Conservation (phyloP, 768 basidiomycete species). For the Lactifluus volemus region DNA sequence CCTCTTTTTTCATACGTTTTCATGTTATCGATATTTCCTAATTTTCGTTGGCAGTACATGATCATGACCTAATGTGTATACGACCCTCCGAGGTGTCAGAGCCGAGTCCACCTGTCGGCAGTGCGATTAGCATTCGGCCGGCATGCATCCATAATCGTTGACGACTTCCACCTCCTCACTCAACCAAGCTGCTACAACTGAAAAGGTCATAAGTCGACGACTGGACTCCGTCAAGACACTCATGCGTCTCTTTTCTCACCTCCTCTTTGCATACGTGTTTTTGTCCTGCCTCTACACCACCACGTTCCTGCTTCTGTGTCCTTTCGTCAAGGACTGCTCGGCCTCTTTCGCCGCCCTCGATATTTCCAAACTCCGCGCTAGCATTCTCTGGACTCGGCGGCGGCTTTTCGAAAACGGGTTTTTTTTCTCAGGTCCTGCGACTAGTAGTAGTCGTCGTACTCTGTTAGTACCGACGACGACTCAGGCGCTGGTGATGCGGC, state of each 20-base stretch:
- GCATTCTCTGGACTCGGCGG: slow-evolving; percentile 2
- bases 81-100: no score
- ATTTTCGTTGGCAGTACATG: not conserved
- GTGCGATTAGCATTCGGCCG: not conserved
- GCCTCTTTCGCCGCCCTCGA: slow-evolving; percentile 10
- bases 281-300: slow-evolving; percentile 19
- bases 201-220: not conserved
- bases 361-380: not conserved
- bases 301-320: slow-evolving; percentile 16
- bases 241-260: slow-evolving; percentile 1
- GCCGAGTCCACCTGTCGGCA: no score
- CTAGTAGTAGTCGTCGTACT: not conserved
- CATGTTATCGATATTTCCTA: not conserved
- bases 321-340: slow-evolving; percentile 16
- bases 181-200: not conserved
- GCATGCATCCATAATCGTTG: not conserved
- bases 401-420: not conserved
- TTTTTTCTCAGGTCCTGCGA: not conserved
- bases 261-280: slow-evolving; percentile 8
- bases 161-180: no score
- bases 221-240: not conserved
- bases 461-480: not conserved
- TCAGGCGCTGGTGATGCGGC: slow-evolving; percentile 1
- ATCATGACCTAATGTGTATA: not conserved
- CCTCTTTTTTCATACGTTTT: not conserved